phyloP scores from a whole-genome alignment of 192 early-diverging fungal genomes.

The Dissophora globulifera region DNA sequence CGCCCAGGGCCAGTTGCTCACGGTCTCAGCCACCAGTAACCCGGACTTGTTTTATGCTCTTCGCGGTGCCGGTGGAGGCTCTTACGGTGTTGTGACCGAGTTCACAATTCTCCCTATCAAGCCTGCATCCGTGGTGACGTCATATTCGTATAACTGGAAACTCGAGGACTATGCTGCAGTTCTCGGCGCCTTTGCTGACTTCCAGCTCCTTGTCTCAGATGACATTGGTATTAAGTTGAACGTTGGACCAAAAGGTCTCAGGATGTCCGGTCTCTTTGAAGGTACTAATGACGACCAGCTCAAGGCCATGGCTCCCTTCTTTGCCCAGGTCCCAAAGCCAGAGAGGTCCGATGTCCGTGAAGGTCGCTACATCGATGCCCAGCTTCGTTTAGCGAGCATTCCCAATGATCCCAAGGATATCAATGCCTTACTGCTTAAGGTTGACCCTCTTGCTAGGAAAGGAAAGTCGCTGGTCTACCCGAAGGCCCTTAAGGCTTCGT shows the following conservation, averaged over 20 bases:
- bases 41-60: conserved; percentile 71
- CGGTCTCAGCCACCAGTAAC: conserved; percentile 46
- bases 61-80: conserved; percentile 69
- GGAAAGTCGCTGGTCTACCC: conserved; percentile 47
- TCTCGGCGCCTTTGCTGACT: conserved; percentile 27
- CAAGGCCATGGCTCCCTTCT: conserved; percentile 20
- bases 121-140: conserved; percentile 45
- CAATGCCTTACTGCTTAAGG: conserved; percentile 24
- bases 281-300: conserved; percentile 24
- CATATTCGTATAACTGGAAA: conserved; percentile 34
- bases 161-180: conserved; percentile 18
- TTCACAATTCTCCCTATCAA: conserved; percentile 47
- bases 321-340: conserved; percentile 22
- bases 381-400: conserved; percentile 25
- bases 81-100: conserved; percentile 57
- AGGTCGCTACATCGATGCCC: conserved; percentile 32
- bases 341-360: conserved; percentile 16
- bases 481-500: conserved; percentile 17
- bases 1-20: conserved; percentile 59
- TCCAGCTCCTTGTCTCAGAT: conserved; percentile 13
- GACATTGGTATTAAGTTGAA: conserved; percentile 54
- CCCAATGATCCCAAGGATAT: conserved; percentile 11
- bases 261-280: conserved; percentile 44
- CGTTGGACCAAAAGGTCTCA: conserved; percentile 17
- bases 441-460: conserved; percentile 37